Conservation (phyloP, 2,329 filamentous ascomycete species). For the Nothophaeocryptopus gaeumannii region DNA sequence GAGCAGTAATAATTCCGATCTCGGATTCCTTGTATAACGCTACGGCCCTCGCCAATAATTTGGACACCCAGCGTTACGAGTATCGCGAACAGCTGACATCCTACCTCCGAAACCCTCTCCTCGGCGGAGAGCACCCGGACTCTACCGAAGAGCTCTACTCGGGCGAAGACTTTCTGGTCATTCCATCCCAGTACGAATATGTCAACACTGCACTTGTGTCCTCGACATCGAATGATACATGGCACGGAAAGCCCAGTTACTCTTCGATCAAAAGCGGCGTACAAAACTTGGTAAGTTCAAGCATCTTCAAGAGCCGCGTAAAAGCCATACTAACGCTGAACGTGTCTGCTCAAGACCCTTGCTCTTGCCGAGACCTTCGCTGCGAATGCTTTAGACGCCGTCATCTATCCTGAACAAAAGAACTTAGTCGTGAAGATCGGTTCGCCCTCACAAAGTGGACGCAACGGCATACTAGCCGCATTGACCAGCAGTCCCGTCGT, state of each 20-base stretch:
- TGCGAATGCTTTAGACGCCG: constrained; percentile 50
- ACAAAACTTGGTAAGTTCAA: constrained; percentile 29
- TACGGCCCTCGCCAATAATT: constrained; percentile 42
- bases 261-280: constrained; percentile 48
- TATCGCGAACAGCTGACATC: constrained; percentile 55
- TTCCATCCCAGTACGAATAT: constrained; percentile 58
- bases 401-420: constrained; percentile 64
- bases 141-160: constrained; percentile 52
- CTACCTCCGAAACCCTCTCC: constrained; percentile 52
- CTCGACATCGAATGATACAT: constrained; percentile 47
- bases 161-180: constrained; percentile 55
- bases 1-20: constrained; percentile 53
- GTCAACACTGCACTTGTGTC: constrained; percentile 52
- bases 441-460: constrained; percentile 55
- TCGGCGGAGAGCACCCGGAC: constrained; percentile 44
- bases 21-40: constrained; percentile 52
- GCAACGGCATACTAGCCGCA: constrained; percentile 58
- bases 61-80: constrained; percentile 62
- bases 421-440: constrained; percentile 61
- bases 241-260: constrained; percentile 39
- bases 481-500: constrained; percentile 55
- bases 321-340: too few species aligned
- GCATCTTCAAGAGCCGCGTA: too few species aligned
- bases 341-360: constrained; percentile 25
- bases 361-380: constrained; percentile 53